These are phyloP conservation scores for Mycogone perniciosa DNA, from an alignment of 2,329 filamentous ascomycete genomes.

Conservation along the genomic window DNA sequence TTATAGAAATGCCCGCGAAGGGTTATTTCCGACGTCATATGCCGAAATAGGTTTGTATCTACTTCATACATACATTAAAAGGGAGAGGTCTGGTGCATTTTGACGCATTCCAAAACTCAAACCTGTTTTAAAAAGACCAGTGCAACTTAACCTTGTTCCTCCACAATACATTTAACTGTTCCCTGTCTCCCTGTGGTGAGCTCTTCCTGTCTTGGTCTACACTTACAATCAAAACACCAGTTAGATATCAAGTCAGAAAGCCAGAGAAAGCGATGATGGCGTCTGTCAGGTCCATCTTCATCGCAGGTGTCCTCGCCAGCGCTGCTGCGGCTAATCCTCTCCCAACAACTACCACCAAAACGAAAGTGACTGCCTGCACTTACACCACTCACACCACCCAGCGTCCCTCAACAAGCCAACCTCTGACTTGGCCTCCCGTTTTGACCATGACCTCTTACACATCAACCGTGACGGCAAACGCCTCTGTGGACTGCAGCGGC, in stretches of 20 bases:
- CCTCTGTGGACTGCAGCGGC: neutral
- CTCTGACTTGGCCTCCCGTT: neutral
- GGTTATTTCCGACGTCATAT: no score
- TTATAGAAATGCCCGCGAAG: no score
- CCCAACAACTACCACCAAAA: neutral
- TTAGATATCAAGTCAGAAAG: neutral
- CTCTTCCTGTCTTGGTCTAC: neutral
- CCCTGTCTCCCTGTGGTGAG: no score
- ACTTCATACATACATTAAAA: no score
- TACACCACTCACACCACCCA: neutral
- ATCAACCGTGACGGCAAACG: neutral
- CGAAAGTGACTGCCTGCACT: neutral
- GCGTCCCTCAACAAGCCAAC: neutral
- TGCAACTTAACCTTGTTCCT: no score
- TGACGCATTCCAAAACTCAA: no score
- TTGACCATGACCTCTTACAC: neutral
- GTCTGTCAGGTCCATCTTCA: neutral
- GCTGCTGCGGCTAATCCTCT: neutral
- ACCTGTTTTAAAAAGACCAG: no score
- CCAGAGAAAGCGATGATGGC: neutral
- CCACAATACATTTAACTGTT: no score
- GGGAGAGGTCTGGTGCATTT: no score
- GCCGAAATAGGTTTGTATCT: no score
- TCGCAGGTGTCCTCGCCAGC: neutral
- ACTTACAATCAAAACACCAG: no score